Evolutionary conservation across 768 basidiomycete species (phyloP), one percentile per base, ranked within the genome.

Genomic region (Serpula lacrymans): DNA sequence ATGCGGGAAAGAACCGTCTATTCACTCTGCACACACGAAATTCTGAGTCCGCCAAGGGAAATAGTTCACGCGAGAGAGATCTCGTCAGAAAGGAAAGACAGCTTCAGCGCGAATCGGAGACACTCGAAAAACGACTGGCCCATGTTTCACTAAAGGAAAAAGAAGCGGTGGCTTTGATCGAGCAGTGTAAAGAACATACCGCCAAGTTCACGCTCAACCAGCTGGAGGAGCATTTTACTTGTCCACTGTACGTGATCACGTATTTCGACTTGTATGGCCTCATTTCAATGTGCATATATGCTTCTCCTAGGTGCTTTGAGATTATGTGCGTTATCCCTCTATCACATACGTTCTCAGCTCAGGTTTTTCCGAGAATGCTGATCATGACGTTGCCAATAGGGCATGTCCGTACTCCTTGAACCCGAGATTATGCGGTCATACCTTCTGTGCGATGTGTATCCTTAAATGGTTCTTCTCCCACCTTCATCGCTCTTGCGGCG

Each of bases 381-480:
- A 22, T 28, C 25, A 17, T 27, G 23, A 35, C 42, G 6, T 29
- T 27, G n/a, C 4, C 23, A 34, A 21, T 45, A 70, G 66, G 46
- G 77, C 80, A 2, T 70, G 70, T 46, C 83, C 84, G 6, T 79
- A 79, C 52, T 62, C 64, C 23, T 60, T 84, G 29, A 72, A 68
- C 42, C 74, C 78, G 13, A 66, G 64, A 11, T 61, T 65, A 28
- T 85, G 83, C 46, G 83, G 84, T 8, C 84, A 86, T 52, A 74
- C 80, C 4, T 85, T 80, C 52, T 84, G 81, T 53, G 75, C 77
- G 22, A 61, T 78, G 34, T 84, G 80, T 59, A 78, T 82, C 45
- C 58, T 84, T 22, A 77, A 76, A 52, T 82, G 80, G 78, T 77
- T 78, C 60, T 84, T 83, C 65, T 78, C 80, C 51, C 75, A 76